Conservation (phyloP, 345 rosid genomes). For the Eutrema japonicum region DNA sequence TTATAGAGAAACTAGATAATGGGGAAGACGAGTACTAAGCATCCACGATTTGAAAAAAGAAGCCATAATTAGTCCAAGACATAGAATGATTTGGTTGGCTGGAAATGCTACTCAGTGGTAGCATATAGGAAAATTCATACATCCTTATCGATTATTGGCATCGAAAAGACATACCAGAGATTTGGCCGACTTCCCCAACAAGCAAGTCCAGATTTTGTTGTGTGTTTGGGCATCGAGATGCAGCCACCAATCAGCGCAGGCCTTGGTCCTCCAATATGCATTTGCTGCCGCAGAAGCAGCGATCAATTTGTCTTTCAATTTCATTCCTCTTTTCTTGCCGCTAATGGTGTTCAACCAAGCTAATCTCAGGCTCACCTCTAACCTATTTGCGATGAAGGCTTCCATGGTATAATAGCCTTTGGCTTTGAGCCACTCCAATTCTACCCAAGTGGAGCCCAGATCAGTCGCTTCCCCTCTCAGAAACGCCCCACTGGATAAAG, state of each 20-base stretch:
- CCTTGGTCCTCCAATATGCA: constrained; percentile 90
- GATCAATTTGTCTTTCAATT: constrained; percentile 72
- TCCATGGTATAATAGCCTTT: constrained; percentile 83
- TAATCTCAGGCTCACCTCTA: constrained; percentile 86
- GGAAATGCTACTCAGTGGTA: background rate
- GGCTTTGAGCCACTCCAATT: constrained; percentile 81
- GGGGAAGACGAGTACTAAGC: constrained; percentile 18
- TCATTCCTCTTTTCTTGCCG: constrained; percentile 78
- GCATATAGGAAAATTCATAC: background rate
- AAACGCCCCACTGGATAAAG: constrained; percentile 66
- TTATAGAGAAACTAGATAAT: background rate
- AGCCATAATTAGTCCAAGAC: background rate
- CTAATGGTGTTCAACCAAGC: constrained; percentile 75
- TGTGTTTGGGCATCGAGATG: constrained; percentile 60
- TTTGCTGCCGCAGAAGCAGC: constrained; percentile 66
- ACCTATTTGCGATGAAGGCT: constrained; percentile 79
- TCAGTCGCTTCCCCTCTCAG: constrained; percentile 78
- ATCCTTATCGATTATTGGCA: too few species aligned
- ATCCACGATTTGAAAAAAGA: background rate
- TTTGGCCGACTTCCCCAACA: constrained; percentile 73
- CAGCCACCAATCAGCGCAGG: constrained; percentile 87
- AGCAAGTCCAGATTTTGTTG: constrained; percentile 52
- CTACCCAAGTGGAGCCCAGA: constrained; percentile 81
- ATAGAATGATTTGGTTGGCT: too few species aligned
- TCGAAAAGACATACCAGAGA: constrained; percentile 54